Conservation (phyloP, 2,329 filamentous ascomycete genomes). For the Ophiostoma sp. region DNA sequence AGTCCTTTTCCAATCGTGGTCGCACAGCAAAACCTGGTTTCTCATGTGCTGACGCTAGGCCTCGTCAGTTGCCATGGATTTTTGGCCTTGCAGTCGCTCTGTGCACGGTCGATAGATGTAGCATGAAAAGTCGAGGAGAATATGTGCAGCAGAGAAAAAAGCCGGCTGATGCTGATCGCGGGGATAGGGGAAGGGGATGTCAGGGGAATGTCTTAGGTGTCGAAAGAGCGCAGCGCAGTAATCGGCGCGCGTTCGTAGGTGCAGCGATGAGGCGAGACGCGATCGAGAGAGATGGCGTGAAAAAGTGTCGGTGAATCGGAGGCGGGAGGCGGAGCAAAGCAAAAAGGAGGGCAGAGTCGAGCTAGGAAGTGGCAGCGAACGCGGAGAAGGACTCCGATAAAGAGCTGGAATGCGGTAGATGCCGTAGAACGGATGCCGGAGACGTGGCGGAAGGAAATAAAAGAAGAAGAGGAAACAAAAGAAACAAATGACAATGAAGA, state of each 20-base stretch:
- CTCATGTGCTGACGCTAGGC: neutral
- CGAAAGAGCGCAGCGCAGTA: neutral
- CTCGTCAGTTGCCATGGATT: neutral
- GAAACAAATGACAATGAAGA: neutral
- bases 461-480: neutral
- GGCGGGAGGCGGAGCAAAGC: slow-evolving; percentile 6
- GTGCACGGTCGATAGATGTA: neutral
- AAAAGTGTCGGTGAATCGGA: slow-evolving; percentile 13
- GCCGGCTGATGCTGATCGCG: neutral
- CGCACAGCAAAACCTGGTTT: neutral
- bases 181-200: neutral
- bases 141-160: neutral
- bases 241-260: neutral
- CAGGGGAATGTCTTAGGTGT: slow-evolving; percentile 4
- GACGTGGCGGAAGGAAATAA: neutral
- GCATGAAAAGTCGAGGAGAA: neutral
- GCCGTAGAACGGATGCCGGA: neutral
- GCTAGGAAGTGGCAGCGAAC: neutral
- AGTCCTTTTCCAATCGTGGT: neutral
- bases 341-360: neutral
- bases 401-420: neutral
- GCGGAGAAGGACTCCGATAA: neutral
- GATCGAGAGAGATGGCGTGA: slow-evolving; percentile 15
- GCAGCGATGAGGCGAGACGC: neutral
- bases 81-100: neutral